Base-by-base conservation (phyloP, 169 alveolate species). In the Plasmodium billcollinsi region DNA sequence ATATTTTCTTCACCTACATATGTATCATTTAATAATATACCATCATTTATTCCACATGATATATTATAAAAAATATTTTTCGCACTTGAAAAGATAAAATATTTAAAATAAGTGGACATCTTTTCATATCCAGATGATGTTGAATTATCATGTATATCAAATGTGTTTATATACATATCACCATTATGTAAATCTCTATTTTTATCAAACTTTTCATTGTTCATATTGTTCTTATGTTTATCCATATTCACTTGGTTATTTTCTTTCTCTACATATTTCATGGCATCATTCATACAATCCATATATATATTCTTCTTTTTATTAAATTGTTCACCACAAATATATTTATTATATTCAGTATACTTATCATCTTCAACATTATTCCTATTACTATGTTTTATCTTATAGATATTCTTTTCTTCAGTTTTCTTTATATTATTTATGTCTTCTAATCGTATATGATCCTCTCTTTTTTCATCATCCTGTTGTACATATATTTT, bases 41-140 rank as follows among this genome's bases (percentile, higher is more conserved):
- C 89, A 43, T 66, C 76, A 45, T 59, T 56, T 9, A 45, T 54
- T 4, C 54, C 59, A 39, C 66, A 83, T 50, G 69, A 2, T 11
- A 86, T 86, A 14, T 86, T 86, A 58, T 71, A 56, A 73, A 86
- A 86, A 24, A 86, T 86, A 72, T 72, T 86, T 43, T 86, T 86
- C 1, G 62, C 86, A 4, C 75, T 63, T 45, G 71, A 71, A 45
- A 26, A 72, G 21, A 86, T 86, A 54, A 86, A 86, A 43, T 52
- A 86, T 73, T 73, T 70, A 52, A 86, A 86, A 65, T 71, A 86
- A 12, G 52, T 29, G 11, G 83, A 58, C 15, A 83, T n/a, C 26
- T 20, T 49, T 49, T 58, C 63, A 8, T 39, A 39, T 39, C 47
- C 47, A 0, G 47, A 39, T 7, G 43, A 7, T 14, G 50, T 14